A percentile compares a stretch with the other conserved stretches of the same genome.
These are phyloP conservation scores for Puccinia hordei DNA, from an alignment of 1,284 basidiomycete genomes.

Conservation along the genomic window DNA sequence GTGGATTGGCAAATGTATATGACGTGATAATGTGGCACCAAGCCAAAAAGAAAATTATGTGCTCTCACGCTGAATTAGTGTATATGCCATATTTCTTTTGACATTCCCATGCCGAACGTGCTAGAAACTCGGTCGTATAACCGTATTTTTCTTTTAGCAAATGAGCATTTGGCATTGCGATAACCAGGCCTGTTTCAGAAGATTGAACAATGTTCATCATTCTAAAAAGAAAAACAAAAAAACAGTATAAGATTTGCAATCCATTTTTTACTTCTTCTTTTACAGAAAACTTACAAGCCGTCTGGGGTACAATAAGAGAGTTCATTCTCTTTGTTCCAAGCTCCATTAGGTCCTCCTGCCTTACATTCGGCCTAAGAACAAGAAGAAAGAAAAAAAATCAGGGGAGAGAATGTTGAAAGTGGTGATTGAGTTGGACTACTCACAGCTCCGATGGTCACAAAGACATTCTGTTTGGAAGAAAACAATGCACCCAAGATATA, in stretches of 20 bases:
- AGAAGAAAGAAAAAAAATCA: not conserved
- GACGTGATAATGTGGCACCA: no score
- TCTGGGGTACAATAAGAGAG: constrained; percentile 42
- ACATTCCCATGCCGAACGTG: constrained; percentile 44
- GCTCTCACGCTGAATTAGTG: constrained; percentile 34
- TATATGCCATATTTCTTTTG: constrained; percentile 50
- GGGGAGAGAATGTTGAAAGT: not conserved
- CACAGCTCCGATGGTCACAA: constrained; percentile 44
- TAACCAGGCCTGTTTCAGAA: constrained; percentile 2
- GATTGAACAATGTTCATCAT: constrained; percentile 50
- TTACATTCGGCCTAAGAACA: constrained; percentile 27
- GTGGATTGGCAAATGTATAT: not conserved
- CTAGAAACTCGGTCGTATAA: constrained; percentile 32
- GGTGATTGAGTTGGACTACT: not conserved
- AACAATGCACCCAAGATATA: not conserved
- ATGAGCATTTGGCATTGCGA: constrained; percentile 37
- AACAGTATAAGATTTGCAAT: not conserved
- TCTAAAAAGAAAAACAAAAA: not conserved
- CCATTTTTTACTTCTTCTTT: not conserved
- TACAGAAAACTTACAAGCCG: constrained; percentile 32
- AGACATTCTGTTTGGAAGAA: constrained; percentile 6
- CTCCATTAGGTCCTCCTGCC: constrained; percentile 40
- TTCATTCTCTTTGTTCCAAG: constrained; percentile 23
- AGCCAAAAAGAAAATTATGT: not conserved
- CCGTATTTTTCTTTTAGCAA: constrained; percentile 34